phyloP scores from a whole-genome alignment of 2,329 filamentous ascomycete species.

The Pseudopyricularia javanii region DNA sequence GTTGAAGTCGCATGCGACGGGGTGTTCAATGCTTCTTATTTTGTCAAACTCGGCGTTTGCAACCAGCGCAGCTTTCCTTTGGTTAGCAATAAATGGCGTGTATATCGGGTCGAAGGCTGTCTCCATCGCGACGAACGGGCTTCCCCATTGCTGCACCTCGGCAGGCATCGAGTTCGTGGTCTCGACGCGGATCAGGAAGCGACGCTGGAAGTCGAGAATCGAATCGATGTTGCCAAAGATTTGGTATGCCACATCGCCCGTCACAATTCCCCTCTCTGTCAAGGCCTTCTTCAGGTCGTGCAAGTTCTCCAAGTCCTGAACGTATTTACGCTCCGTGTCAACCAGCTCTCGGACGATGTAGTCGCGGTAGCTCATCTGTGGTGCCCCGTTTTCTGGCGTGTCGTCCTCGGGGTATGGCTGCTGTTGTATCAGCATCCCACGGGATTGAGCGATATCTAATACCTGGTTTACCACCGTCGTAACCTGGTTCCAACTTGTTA shows the following conservation, averaged over 20 bases:
- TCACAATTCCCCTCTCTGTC: constrained; percentile 76
- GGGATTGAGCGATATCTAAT: constrained; percentile 70
- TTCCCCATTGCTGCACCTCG: constrained; percentile 80
- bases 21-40: constrained; percentile 61
- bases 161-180: constrained; percentile 79
- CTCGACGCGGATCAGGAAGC: constrained; percentile 91
- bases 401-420: constrained; percentile 46
- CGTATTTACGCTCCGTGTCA: constrained; percentile 93
- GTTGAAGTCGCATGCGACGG: constrained; percentile 76
- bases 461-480: constrained; percentile 87
- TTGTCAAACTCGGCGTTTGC: constrained; percentile 80
- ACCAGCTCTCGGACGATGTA: constrained; percentile 87
- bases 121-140: constrained; percentile 75
- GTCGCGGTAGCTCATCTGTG: constrained; percentile 63
- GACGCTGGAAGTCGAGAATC: constrained; percentile 87
- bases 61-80: constrained; percentile 78
- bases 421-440: constrained; percentile 56
- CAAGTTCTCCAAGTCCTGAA: constrained; percentile 89
- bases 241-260: constrained; percentile 80
- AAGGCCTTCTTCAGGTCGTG: constrained; percentile 84
- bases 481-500: constrained; percentile 37
- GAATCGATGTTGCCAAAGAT: constrained; percentile 96
- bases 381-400: constrained; percentile 39
- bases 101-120: constrained; percentile 77
- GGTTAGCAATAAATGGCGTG: constrained; percentile 94